These are phyloP conservation scores for Penicillium sp. DNA, from an alignment of 2,329 filamentous ascomycete species.

Conservation along the genomic window DNA sequence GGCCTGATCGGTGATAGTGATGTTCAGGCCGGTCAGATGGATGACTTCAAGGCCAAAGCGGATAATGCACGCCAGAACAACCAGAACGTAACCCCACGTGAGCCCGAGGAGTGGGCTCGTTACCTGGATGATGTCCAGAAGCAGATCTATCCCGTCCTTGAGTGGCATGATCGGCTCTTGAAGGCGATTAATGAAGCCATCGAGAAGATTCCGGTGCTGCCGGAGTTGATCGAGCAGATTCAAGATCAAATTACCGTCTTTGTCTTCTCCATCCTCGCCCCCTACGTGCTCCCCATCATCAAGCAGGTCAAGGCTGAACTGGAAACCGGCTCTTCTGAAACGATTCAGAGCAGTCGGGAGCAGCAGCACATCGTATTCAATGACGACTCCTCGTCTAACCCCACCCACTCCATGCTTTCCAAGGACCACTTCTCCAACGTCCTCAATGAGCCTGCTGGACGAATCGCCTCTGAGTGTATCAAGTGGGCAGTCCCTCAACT, in stretches of 20 bases:
- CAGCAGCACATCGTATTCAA: slow-evolving; percentile 86
- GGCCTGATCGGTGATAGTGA: slow-evolving; percentile 71
- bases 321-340: slow-evolving; percentile 77
- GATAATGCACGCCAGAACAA: slow-evolving; percentile 72
- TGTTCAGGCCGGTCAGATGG: slow-evolving; percentile 66
- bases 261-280: slow-evolving; percentile 87
- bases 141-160: slow-evolving; percentile 83
- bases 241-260: slow-evolving; percentile 86
- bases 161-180: slow-evolving; percentile 88
- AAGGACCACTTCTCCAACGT: slow-evolving; percentile 94
- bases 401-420: slow-evolving; percentile 91
- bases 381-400: slow-evolving; percentile 72
- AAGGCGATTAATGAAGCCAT: slow-evolving; percentile 74
- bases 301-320: slow-evolving; percentile 84
- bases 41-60: slow-evolving; percentile 76
- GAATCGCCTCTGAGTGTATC: slow-evolving; percentile 73
- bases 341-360: slow-evolving; percentile 78
- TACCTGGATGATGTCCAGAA: slow-evolving; percentile 71
- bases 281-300: slow-evolving; percentile 82
- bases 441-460: slow-evolving; percentile 84
- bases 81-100: slow-evolving; percentile 68
- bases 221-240: slow-evolving; percentile 79
- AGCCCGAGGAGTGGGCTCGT: slow-evolving; percentile 80
- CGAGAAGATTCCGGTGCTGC: slow-evolving; percentile 80
- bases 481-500: slow-evolving; percentile 86